A percentile compares a stretch with the other conserved stretches of the same genome.
Conservation (phyloP, 2,329 filamentous ascomycete genomes). For the Triangularia verruculosa region DNA sequence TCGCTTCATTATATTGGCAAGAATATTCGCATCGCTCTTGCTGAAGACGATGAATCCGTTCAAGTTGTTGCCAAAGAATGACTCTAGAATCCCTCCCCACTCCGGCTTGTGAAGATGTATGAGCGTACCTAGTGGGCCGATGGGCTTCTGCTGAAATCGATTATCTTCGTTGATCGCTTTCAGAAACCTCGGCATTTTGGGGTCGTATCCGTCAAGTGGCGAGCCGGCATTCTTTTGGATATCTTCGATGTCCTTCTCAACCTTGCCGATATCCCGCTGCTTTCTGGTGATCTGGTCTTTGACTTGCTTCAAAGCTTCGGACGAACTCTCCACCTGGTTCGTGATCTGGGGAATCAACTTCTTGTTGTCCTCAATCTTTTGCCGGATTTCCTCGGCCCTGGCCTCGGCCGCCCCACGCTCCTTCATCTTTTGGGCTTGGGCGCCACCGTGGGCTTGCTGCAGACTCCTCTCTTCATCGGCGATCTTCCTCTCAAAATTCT, state of each 20-base stretch:
- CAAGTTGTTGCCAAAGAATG: conserved; percentile 64
- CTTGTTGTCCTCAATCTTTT: conserved; percentile 32
- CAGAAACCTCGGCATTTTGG: conserved; percentile 61
- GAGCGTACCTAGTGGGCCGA: conserved; percentile 80
- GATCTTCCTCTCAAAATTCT: conserved; percentile 47
- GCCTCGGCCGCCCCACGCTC: conserved; percentile 59
- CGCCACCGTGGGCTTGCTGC: conserved; percentile 66
- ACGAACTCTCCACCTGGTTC: conserved; percentile 33
- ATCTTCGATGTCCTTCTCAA: conserved; percentile 48
- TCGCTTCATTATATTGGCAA: conserved; percentile 63
- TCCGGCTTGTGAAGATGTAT: conserved; percentile 73
- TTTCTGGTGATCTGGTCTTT: conserved; percentile 42
- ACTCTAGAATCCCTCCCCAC: conserved; percentile 83
- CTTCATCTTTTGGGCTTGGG: conserved; percentile 58
- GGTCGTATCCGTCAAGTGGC: conserved; percentile 62
- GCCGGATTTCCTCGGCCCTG: conserved; percentile 42
- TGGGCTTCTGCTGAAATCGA: conserved; percentile 67
- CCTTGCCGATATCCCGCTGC: conserved; percentile 50
- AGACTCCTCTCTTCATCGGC: conserved; percentile 59
- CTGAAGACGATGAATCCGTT: conserved; percentile 79
- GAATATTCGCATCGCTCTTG: conserved; percentile 68
- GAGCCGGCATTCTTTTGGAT: conserved; percentile 58
- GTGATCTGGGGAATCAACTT: conserved; percentile 36
- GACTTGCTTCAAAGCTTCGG: conserved; percentile 33
- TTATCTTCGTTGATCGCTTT: conserved; percentile 65